Evolutionary conservation across 2,329 filamentous ascomycete species (phyloP), one percentile per base, ranked within the genome.

Genomic region (Chaetomiaceae sp.): DNA sequence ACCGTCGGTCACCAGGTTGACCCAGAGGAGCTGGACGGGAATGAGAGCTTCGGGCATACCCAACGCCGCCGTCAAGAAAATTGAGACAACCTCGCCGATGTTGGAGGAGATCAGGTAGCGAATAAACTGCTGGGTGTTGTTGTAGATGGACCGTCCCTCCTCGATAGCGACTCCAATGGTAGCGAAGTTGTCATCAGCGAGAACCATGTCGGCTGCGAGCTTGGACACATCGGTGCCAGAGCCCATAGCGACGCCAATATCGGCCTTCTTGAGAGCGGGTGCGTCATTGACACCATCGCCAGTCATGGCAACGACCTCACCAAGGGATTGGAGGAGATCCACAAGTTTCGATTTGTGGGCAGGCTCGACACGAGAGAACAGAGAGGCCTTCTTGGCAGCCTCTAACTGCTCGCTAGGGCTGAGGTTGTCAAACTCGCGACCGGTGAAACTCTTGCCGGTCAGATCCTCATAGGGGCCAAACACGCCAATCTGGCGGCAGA

Each of bases 91-190:
- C 71, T 99, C 94, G 65, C 94, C 95, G 61, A 99, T 99, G 76
- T 99, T 99, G 59, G 92, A 97, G 8, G 92, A 97, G 70, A 99
- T 99, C 57, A 99, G 81, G 71, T 99, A 99, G 45, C 95, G 89
- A 73, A 99, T 99, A 73, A 99, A 99, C 70, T 99, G 94, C 69
- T 99, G 94, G 5, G 94, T 99, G 79, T 99, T 99, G 85, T 94
- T 97, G 81, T 96, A 99, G 73, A 99, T 99, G 59, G 91, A 91
- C 58, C 94, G 87, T 49, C 94, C 94, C 73, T 99, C 94, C 70
- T 99, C 94, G 59, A 99, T 91, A 45, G 94, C 94, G 51, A 90
- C 79, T 69, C 96, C 89, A 62, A 99, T 99, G 3, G 94, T 99
- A 57, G 94, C 94, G 71, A 99, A 99, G 78, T 99, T 99, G 74